A percentile compares a stretch with the other conserved stretches of the same genome.
These are phyloP conservation scores for Angomonas ambiguus DNA, from an alignment of 208 protist genomes.

Conservation along the genomic window DNA sequence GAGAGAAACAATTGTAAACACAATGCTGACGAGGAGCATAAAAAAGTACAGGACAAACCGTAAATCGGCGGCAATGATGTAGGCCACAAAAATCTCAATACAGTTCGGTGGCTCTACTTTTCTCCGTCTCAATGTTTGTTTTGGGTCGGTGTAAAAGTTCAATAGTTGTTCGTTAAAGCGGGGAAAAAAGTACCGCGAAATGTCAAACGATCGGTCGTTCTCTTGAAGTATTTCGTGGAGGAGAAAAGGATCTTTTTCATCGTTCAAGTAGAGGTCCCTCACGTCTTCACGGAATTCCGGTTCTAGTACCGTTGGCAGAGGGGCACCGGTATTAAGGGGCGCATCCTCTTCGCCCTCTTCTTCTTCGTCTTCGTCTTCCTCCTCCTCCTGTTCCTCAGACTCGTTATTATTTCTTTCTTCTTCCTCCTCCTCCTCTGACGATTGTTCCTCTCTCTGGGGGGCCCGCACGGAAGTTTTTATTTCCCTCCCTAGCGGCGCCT, in stretches of 20 bases:
- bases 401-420: neutral
- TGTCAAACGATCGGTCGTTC: slow-evolving; percentile 10
- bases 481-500: no score
- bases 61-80: slow-evolving; percentile 34
- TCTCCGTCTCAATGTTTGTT: slow-evolving; percentile 1
- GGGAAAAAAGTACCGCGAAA: slow-evolving; percentile 27
- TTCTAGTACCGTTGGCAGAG: slow-evolving; percentile 1
- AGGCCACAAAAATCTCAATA: slow-evolving; percentile 25
- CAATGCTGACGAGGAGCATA: slow-evolving; percentile 24
- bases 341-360: neutral
- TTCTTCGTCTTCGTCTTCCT: slow-evolving; percentile 12
- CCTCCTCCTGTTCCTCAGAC: slow-evolving; percentile 11
- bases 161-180: slow-evolving; percentile 40
- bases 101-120: slow-evolving; percentile 23
- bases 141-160: slow-evolving; percentile 14
- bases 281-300: neutral
- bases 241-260: slow-evolving; percentile 3
- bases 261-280: neutral
- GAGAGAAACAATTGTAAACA: slow-evolving; percentile 41
- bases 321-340: neutral
- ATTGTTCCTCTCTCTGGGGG: no score
- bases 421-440: no score
- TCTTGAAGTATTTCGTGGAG: slow-evolving; percentile 2
- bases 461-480: no score
- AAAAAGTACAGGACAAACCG: slow-evolving; percentile 29